Conservation (phyloP, 768 basidiomycete genomes). For the Leucosporidium creatinivorum region DNA sequence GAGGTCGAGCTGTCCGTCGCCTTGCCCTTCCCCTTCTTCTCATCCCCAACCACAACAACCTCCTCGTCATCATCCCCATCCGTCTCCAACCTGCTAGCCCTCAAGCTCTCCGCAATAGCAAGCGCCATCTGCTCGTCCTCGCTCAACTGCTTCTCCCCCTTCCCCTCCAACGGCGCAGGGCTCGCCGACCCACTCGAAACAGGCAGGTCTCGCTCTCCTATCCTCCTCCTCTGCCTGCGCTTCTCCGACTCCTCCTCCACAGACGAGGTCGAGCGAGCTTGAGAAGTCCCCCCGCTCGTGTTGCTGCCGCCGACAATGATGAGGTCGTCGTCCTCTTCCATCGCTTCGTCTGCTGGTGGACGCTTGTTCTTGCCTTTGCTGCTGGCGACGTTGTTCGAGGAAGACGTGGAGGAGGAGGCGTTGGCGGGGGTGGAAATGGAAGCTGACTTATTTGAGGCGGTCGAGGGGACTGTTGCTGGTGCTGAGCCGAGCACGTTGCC, state of each 20-base stretch:
- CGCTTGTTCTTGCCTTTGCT: too few species aligned
- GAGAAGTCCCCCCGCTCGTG: not conserved
- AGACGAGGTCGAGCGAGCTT: not conserved
- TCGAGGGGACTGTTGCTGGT: not conserved
- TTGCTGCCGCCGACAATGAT: not conserved
- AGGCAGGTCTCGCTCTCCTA: not conserved
- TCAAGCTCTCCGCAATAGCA: slow-evolving; percentile 27
- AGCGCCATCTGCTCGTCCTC: slow-evolving; percentile 31
- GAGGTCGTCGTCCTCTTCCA: not conserved
- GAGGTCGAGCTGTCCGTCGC: not conserved
- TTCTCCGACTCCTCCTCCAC: slow-evolving; percentile 13
- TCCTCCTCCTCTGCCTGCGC: slow-evolving; percentile 4
- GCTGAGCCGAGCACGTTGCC: too few species aligned
- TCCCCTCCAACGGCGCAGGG: not conserved
- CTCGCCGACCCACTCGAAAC: not conserved
- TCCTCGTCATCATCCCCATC: not conserved
- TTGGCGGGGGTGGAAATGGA: not conserved
- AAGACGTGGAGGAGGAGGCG: not conserved
- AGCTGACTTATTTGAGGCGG: too few species aligned
- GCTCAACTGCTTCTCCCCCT: not conserved
- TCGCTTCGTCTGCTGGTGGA: not conserved
- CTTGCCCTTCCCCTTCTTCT: not conserved
- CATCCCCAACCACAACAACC: not conserved
- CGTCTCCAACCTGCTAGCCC: slow-evolving; percentile 1
- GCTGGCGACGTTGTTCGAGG: not conserved